Evolutionary conservation across 306 rosid genomes (phyloP), one percentile per base, ranked within the genome.

Genomic region (Cucumis melo): DNA sequence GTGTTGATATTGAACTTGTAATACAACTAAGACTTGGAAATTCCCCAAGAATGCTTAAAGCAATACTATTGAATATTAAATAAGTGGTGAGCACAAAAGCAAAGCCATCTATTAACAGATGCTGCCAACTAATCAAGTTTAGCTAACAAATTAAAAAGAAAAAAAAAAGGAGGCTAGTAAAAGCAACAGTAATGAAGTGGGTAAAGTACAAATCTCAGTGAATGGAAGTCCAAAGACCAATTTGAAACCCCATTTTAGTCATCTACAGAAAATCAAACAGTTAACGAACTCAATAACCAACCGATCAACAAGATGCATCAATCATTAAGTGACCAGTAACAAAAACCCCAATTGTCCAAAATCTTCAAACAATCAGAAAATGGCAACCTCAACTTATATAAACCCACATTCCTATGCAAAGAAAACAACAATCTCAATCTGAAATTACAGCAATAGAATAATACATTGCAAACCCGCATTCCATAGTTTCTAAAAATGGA

Each of bases 191-290:
- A 34, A 73, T 19, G n/a, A 54, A 46, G 42, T 27, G 58, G 21
- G 21, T 54, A 51, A 73, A 73, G 42, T 29, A 50, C 44, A 48
- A 73, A 73, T 66, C 73, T 66, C 50, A 20, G 73, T 39, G 73
- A 66, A 39, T 10, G 73, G 11, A 41, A 66, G 32, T 39, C 50
- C 53, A 66, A 5, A 5, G 32, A 66, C 73, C 27, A 66, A 66
- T 66, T 66, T 66, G 34, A 41, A 66, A 66, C 73, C 54, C 53
- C 32, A 5, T 66, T 38, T 66, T 11, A 17, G 53, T 10, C 29
- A 66, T 39, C 51, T 12, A 39, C 21, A 59, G 38, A 59, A 59
- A 59, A 58, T n/a, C 85, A 71, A 70, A 78, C 71, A 55, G 62
- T 76, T 8, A 64, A 64, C 16, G n/a, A 41, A 66, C 73, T n/a